Evolutionary conservation across 495 filamentous ascomycete genomes (phyloP).

Genomic region (Xylaria palmicola): DNA sequence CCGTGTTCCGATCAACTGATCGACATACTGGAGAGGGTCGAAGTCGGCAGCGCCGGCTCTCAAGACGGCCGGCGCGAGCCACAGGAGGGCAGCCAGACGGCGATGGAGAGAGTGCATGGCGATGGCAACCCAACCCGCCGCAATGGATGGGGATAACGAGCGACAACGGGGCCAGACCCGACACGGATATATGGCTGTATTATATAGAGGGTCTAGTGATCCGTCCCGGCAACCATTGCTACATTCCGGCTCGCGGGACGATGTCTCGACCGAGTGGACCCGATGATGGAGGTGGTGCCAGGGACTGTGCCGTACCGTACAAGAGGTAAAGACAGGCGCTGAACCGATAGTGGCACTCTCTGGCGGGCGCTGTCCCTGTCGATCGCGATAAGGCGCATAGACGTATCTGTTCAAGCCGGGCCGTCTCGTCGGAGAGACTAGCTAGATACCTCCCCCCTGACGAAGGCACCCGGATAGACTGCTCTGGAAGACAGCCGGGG

Average conservation of each 20-base stretch:
- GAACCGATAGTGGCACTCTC: too few relatives aligned
- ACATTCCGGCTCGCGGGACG: constrained; percentile 3
- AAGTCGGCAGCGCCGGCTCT: constrained; percentile 26
- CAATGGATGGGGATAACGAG: neutral
- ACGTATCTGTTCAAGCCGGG: neutral
- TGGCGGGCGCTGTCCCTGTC: constrained; percentile 2
- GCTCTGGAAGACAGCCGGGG: too few relatives aligned
- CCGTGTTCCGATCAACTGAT: constrained; percentile 59
- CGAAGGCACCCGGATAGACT: neutral
- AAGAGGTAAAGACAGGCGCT: neutral
- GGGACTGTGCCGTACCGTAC: neutral
- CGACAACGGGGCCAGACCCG: neutral
- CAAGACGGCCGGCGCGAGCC: constrained; percentile 15
- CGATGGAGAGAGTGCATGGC: constrained; percentile 22
- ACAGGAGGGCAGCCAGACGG: constrained; percentile 15
- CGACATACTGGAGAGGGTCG: constrained; percentile 44
- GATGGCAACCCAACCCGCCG: constrained; percentile 8
- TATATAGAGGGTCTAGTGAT: constrained; percentile 5
- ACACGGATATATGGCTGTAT: constrained; percentile 3
- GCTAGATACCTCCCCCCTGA: neutral
- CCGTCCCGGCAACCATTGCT: neutral
- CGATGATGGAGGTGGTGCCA: neutral
- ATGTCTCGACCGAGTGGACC: constrained; percentile 12
- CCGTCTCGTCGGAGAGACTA: neutral
- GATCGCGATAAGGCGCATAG: constrained; percentile 14